A percentile compares a stretch with the other conserved stretches of the same genome.
phyloP scores from a whole-genome alignment of 2,329 filamentous ascomycete genomes.

The Colletotrichum orchidophilum region DNA sequence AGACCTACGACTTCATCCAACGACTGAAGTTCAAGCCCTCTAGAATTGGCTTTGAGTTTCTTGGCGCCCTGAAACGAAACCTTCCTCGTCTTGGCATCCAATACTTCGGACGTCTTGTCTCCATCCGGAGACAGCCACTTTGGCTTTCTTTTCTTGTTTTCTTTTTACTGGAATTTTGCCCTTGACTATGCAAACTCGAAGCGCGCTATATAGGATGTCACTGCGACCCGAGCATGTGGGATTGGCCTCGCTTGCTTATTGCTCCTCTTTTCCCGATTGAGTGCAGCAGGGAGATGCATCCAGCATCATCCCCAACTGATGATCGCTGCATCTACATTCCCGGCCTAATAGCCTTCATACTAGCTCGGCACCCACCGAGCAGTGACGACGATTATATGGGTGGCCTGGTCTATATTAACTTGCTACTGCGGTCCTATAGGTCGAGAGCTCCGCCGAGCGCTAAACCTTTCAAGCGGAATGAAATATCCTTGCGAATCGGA shows the following conservation, averaged over 20 bases:
- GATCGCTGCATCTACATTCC: not conserved
- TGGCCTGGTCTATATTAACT: not conserved
- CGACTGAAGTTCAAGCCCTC: not conserved
- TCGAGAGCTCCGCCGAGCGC: not conserved
- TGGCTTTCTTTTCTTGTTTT: not conserved
- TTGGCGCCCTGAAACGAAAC: constrained; percentile 20
- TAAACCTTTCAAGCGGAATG: not conserved
- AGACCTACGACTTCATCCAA: not conserved
- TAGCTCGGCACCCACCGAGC: constrained; percentile 1
- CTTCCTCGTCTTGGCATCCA: constrained; percentile 18
- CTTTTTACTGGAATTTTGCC: not conserved
- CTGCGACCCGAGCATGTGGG: not conserved
- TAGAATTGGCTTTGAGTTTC: constrained; percentile 1
- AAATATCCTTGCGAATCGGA: not conserved
- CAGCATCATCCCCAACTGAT: not conserved
- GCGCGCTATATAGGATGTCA: not conserved
- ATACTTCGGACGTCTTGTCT: not conserved
- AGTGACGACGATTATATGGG: not conserved
- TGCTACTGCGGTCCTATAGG: not conserved
- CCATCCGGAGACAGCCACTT: not conserved
- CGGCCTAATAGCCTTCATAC: not conserved
- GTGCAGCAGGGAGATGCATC: not conserved
- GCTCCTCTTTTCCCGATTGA: not conserved
- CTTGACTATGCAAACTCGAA: not conserved
- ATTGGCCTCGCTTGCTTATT: not conserved